Evolutionary conservation across 495 filamentous ascomycete species (phyloP).

Genomic region (Penicillium daleae): DNA sequence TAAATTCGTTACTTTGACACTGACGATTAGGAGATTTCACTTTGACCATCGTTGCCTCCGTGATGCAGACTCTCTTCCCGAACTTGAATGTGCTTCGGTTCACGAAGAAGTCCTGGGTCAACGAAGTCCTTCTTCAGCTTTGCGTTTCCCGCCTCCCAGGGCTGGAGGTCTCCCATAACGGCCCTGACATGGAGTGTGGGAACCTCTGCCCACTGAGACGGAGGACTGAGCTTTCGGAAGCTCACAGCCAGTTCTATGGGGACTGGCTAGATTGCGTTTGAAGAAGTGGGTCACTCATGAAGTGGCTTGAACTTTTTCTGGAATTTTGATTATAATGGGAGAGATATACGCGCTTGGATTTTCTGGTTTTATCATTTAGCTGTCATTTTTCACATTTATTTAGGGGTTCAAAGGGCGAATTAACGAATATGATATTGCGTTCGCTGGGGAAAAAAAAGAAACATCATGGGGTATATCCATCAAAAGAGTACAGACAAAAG

Average conservation of each 20-base stretch:
- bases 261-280: not conserved
- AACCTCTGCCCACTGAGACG: not conserved
- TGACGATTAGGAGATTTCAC: too few species aligned
- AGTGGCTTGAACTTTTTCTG: too few species aligned
- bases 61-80: not conserved
- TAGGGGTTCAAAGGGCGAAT: not conserved
- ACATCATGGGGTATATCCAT: slow-evolving; percentile 17
- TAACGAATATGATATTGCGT: not conserved
- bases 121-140: not conserved
- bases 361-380: not conserved
- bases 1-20: too few species aligned
- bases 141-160: not conserved
- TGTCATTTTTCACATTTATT: not conserved
- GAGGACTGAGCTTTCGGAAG: too few species aligned
- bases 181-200: not conserved
- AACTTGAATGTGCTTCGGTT: not conserved
- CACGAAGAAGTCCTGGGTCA: not conserved
- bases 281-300: too few species aligned
- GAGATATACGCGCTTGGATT: not conserved
- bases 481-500: not conserved
- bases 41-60: too few species aligned
- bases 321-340: not conserved
- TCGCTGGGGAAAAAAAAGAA: not conserved
- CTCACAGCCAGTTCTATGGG: too few species aligned
- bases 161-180: not conserved